These are phyloP conservation scores for Jacaranda copaia DNA, from an alignment of 257 asterid genomes.

Conservation along the genomic window DNA sequence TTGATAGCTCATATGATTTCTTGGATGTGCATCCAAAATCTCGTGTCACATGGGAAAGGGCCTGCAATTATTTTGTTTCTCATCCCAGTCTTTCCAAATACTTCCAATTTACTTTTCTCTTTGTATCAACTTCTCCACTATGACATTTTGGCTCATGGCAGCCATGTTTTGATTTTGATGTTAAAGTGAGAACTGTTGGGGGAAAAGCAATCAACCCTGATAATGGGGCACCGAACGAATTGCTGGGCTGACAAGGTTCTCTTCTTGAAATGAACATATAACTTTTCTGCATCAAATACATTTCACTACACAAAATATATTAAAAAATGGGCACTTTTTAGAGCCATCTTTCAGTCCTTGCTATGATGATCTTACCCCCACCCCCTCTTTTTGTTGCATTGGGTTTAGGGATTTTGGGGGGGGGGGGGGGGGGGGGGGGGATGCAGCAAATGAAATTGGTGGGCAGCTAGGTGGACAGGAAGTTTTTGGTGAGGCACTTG, in stretches of 20 bases:
- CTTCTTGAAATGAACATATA: no score
- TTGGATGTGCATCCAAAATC: constrained; percentile 15
- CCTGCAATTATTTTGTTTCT: background rate
- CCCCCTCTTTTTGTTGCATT: background rate
- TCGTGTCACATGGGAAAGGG: constrained; percentile 4
- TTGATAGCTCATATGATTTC: background rate
- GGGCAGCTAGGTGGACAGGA: background rate
- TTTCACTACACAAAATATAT: background rate
- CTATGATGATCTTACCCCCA: background rate
- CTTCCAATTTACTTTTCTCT: no score
- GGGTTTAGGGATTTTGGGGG: no score
- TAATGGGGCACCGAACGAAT: no score
- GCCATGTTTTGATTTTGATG: no score
- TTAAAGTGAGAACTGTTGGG: no score
- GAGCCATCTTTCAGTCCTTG: constrained; percentile 14
- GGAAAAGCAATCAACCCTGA: no score
- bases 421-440: background rate
- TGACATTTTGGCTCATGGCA: no score
- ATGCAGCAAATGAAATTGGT: background rate
- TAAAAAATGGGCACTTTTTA: background rate
- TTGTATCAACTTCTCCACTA: no score
- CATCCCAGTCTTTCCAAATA: no score
- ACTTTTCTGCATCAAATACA: background rate
- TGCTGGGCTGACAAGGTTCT: no score
- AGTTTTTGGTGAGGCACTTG: background rate